A percentile compares a stretch with the other conserved stretches of the same genome.
phyloP scores from a whole-genome alignment of 2,329 filamentous ascomycete genomes.

The Dothidotthia symphoricarpi region DNA sequence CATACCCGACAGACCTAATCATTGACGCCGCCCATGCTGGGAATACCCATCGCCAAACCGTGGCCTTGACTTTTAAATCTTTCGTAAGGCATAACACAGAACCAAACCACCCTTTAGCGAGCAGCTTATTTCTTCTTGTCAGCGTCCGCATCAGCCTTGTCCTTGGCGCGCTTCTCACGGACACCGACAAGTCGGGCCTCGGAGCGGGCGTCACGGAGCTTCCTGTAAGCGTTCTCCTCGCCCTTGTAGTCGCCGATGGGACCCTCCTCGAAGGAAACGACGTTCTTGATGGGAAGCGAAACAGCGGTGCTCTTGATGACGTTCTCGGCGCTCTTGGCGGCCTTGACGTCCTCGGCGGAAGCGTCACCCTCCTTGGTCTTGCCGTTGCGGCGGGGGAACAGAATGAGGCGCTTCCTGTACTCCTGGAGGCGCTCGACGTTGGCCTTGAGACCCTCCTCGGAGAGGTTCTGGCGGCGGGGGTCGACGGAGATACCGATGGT shows the following conservation, averaged over 20 bases:
- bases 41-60: conserved; percentile 31
- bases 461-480: conserved; percentile 92
- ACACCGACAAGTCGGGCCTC: conserved; percentile 78
- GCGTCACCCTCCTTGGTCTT: conserved; percentile 90
- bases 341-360: conserved; percentile 76
- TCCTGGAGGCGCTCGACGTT: conserved; percentile 98
- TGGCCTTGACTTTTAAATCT: conserved; percentile 34
- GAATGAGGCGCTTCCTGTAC: conserved; percentile 93
- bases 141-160: conserved; percentile 78
- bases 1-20: conserved; percentile 35
- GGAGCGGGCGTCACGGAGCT: conserved; percentile 79
- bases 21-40: conserved; percentile 42
- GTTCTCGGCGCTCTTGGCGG: conserved; percentile 58
- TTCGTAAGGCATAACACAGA: conserved; percentile 31
- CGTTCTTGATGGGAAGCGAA: conserved; percentile 71
- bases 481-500: conserved; percentile 98
- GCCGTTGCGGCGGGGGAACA: conserved; percentile 95
- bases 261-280: conserved; percentile 73
- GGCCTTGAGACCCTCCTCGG: conserved; percentile 87
- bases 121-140: conserved; percentile 73
- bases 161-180: conserved; percentile 90
- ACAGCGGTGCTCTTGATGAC: conserved; percentile 54
- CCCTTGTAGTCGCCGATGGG: conserved; percentile 67
- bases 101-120: conserved; percentile 16
- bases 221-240: conserved; percentile 83